These are phyloP conservation scores for Dianthus caryophyllus DNA, from an alignment of 148 eudicot genomes.

Conservation along the genomic window DNA sequence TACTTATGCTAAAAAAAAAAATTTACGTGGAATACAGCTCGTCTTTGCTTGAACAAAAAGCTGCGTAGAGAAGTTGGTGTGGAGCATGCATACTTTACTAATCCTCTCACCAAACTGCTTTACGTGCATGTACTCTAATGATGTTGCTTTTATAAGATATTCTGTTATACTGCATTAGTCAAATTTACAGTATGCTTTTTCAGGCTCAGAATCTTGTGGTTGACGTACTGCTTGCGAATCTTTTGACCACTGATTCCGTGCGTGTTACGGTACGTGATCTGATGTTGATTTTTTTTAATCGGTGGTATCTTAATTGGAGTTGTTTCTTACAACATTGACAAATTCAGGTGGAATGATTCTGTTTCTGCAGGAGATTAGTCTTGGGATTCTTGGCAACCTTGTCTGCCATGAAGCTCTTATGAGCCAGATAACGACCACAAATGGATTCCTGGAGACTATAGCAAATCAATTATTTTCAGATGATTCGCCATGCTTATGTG, in stretches of 20 bases:
- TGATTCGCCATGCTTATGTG: constrained; percentile 78
- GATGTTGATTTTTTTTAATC: not conserved
- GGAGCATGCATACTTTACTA: not conserved
- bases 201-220: constrained; percentile 81
- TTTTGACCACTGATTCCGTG: constrained; percentile 50
- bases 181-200: constrained; percentile 10
- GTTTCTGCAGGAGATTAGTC: constrained; percentile 65
- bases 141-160: not conserved
- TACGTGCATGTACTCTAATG: not conserved
- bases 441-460: constrained; percentile 56
- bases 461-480: constrained; percentile 73
- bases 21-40: not conserved
- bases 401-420: constrained; percentile 73
- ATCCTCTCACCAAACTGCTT: not conserved
- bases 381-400: constrained; percentile 91
- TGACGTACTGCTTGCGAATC: constrained; percentile 83
- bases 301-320: constrained; percentile 2
- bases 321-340: constrained; percentile 12
- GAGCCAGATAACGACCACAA: constrained; percentile 42
- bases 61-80: not conserved
- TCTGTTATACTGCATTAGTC: not conserved
- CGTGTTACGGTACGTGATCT: constrained; percentile 62
- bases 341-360: constrained; percentile 15
- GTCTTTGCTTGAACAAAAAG: not conserved
- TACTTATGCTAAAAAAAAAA: not conserved